Evolutionary conservation across 2,329 filamentous ascomycete species (phyloP), one percentile per base, ranked within the genome.

Genomic region (Monilinia laxa): DNA sequence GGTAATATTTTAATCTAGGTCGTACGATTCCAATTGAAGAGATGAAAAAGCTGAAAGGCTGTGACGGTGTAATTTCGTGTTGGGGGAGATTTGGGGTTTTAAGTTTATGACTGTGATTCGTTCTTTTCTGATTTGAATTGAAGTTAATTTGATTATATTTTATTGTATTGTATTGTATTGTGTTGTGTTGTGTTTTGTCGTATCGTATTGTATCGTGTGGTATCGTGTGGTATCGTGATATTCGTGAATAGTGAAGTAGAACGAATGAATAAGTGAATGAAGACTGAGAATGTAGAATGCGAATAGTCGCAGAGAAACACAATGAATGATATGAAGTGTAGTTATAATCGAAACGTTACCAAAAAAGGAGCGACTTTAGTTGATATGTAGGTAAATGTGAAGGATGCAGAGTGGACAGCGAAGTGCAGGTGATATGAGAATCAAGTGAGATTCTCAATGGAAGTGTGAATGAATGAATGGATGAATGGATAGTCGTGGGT

Each of bases 341-440:
- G 40, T 3, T 14, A 42, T 42, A 4, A n/a, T 40, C 56, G 62
- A 51, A 40, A 57, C 25, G 53, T 58, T 51, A 7, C 20, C 4
- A 25, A 42, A 23, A 64, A 64, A 64, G 49, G 62, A 64, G 31
- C 16, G 53, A 58, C 53, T 57, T 1, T 20, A 58, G 53, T 64
- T 38, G 23, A 56, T 25, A 40, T 14, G n/a, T 64, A 58, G 57
- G 38, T 28, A 16, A 42, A 31, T 4, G 18, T 58, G 42, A 38
- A 47, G 20, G 18, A 28, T 16, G 5, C n/a, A 23, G 4, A 20
- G 62, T 14, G 6, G n/a, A 35, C 12, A 16, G 40, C 5, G 52
- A 35, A 47, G 25, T 35, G 51, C 18, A 38, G 42, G 49, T 28
- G 23, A 23, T 42, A 54, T 9, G 47, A 62, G 38, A 23, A 45